Base-by-base conservation (phyloP, 805 yeast genomes). In the Dipodascus albidus region DNA sequence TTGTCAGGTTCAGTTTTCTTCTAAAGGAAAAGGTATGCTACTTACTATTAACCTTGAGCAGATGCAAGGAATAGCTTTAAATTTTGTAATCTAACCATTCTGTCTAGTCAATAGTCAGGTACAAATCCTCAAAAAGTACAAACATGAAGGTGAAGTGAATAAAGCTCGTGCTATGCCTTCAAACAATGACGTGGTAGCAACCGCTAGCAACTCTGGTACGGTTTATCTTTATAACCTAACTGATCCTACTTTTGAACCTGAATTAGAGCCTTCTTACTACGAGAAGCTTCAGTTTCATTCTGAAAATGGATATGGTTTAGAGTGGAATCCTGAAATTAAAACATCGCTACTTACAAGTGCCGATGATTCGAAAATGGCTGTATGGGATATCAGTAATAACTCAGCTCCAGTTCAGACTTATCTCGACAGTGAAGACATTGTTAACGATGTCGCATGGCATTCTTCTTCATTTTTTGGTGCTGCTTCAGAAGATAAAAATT, bases 391-490 rank as follows among this genome's bases (percentile, higher is more conserved):
- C 8, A 58, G 66, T 23, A 65, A 69, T 49, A 58, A 67, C 3
- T 17, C 56, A 2, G 51, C 48, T 50, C 17, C 54, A 3, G 9
- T 50, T 6, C 27, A 9, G n/a, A 47, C 49, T 8, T 47, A 8
- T 21, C 11, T 3, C 4, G 24, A 23, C n/a, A 47, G 31, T 21
- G 11, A 9, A 9, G 31, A 23, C 14, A 47, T 47, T 23, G 80
- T 85, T 33, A 86, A 84, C 65, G 93, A 82, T 58, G 70, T 87
- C 23, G 71, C 85, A 1, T 80, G 84, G 80, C 80, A 77, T 59
- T 64, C 68, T 38, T 66, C 71, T 53, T 61, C 71, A 24, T 53
- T 85, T 27, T 77, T 87, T 59, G 91, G 82, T 1, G 80, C 91
- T 2, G 89, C 78, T 3, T 73, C 87, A 27, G 95, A 86, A 64